Conservation (phyloP, 345 rosid species). For the Eucalyptus coolabah region DNA sequence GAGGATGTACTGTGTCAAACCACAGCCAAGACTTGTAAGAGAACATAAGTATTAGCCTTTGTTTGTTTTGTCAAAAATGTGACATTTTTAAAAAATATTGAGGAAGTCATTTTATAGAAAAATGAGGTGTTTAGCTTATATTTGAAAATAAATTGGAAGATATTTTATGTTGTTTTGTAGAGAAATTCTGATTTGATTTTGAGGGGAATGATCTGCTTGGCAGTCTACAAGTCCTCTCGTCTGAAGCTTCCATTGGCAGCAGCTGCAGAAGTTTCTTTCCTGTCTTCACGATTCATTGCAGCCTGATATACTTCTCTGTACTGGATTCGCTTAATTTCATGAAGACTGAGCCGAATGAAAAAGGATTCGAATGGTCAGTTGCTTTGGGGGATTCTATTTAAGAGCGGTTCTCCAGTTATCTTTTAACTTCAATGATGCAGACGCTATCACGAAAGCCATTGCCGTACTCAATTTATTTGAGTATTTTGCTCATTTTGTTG, state of each 20-base stretch:
- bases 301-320: conserved; percentile 32
- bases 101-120: no score
- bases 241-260: conserved; percentile 19
- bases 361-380: conserved; percentile 15
- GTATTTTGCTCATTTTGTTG: conserved; percentile 46
- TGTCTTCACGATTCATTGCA: conserved; percentile 44
- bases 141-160: no score
- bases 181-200: not conserved
- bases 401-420: conserved; percentile 22
- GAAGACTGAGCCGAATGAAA: conserved; percentile 14
- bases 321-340: conserved; percentile 7
- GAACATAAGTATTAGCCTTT: no score
- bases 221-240: conserved; percentile 9
- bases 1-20: no score
- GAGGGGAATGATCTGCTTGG: conserved; percentile 19
- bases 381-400: conserved; percentile 20
- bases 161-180: no score
- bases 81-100: no score
- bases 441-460: conserved; percentile 9
- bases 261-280: conserved; percentile 32
- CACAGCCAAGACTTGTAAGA: no score
- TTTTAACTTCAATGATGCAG: conserved; percentile 23
- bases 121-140: no score
- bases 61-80: no score
- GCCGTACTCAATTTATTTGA: conserved; percentile 53